A percentile compares a stretch with the other conserved stretches of the same genome.
These are phyloP conservation scores for Globisporangium nodosum DNA, from an alignment of 352 stramenopile genomes.

Conservation along the genomic window DNA sequence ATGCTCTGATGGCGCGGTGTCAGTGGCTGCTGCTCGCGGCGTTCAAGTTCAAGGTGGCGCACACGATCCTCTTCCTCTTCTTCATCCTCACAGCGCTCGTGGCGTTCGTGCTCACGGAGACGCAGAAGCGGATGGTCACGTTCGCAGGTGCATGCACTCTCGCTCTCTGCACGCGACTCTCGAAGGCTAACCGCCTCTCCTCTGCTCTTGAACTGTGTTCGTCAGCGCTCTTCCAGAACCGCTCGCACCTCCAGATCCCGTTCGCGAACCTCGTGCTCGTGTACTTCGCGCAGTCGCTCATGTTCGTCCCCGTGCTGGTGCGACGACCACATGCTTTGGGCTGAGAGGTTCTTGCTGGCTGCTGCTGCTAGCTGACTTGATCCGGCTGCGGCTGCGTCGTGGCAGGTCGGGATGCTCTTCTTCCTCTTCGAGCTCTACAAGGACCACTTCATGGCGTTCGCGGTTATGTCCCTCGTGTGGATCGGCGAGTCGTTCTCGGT, in stretches of 20 bases:
- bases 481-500: constrained; percentile 89
- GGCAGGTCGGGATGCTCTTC: constrained; percentile 91
- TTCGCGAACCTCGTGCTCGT: constrained; percentile 75
- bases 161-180: too few species aligned
- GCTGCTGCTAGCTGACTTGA: too few species aligned
- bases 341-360: background rate
- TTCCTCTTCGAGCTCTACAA: constrained; percentile 96
- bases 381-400: too few species aligned
- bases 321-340: background rate
- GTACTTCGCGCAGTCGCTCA: constrained; percentile 89
- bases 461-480: constrained; percentile 86
- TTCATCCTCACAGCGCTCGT: constrained; percentile 92
- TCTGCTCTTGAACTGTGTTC: too few species aligned
- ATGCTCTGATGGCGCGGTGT: background rate
- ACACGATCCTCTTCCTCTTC: constrained; percentile 92
- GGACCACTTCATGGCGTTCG: constrained; percentile 88
- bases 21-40: constrained; percentile 35
- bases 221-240: constrained; percentile 77
- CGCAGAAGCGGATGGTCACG: constrained; percentile 89
- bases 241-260: constrained; percentile 62
- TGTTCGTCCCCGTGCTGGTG: constrained; percentile 93
- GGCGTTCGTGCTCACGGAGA: constrained; percentile 91
- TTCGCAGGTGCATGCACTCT: constrained; percentile 61
- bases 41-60: constrained; percentile 88
- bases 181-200: too few species aligned